Evolutionary conservation across 257 asterid species (phyloP).

Genomic region (Solanum chiquidenum): DNA sequence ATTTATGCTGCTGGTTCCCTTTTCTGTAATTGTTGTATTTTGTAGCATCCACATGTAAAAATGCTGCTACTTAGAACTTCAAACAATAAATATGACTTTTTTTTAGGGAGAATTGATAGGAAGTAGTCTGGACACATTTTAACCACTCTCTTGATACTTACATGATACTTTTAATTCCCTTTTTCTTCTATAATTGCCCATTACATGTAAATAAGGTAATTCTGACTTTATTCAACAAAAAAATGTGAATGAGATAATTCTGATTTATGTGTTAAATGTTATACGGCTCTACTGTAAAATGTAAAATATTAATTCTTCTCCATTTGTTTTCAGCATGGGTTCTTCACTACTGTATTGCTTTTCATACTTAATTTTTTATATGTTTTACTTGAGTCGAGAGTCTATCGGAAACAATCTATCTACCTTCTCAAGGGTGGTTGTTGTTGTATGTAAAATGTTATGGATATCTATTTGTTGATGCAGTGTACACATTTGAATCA

Average conservation of each 20-base stretch:
- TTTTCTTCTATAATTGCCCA: neutral
- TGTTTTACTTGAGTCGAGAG: neutral
- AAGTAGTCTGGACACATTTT: neutral
- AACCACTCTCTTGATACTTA: neutral
- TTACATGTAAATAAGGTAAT: neutral
- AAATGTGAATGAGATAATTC: neutral
- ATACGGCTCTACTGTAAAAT: neutral
- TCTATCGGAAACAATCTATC: neutral
- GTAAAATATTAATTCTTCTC: neutral
- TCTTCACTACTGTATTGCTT: neutral
- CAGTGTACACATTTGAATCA: constrained; percentile 58
- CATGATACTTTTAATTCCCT: neutral
- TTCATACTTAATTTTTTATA: neutral
- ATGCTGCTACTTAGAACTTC: neutral
- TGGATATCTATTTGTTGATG: constrained; percentile 10
- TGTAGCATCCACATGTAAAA: neutral
- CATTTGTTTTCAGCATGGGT: neutral
- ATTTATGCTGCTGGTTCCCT: neutral
- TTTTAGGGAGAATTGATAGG: neutral
- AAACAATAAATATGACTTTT: neutral
- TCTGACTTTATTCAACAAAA: neutral
- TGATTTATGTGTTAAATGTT: neutral
- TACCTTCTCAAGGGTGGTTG: neutral
- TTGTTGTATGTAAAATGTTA: neutral
- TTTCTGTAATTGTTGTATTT: neutral